Evolutionary conservation across 352 stramenopile species (phyloP), one percentile per base, ranked within the genome.

Genomic region (Globisporangium camurandrum): DNA sequence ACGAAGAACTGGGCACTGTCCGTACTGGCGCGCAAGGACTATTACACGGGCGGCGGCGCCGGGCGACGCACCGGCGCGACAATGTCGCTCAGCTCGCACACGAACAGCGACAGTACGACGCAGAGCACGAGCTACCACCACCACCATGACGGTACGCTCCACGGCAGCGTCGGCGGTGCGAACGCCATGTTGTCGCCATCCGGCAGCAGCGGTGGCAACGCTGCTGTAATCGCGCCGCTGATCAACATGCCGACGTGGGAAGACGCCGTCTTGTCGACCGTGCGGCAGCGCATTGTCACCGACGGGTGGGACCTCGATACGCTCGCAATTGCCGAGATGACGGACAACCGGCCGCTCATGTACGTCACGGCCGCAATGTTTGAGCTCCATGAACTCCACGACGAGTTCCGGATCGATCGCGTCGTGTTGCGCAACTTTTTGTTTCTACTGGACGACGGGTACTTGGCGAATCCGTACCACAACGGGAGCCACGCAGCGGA

Each of bases 1-100:
- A 92, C 78, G 17, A 89, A 92, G 51, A 88, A 86, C 49, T 92
- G 77, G 77, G 80, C 80, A 1, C 61, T 86, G 2, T 86, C 80
- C 0, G 80, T 92, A 17, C 51, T 92, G 1, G 76, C 80, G 4
- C 66, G 73, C 3, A 89, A 88, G 43, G 75, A 88, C 33, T 91
- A 91, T 33, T n/a, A n/a, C n/a, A n/a, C n/a, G n/a, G n/a, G n/a
- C n/a, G n/a, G n/a, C n/a, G n/a, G n/a, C n/a, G 65, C 71, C 1
- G 66, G 70, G 11, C 66, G 63, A 24, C 74, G 79, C 26, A 69
- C 71, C 8, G 69, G 57, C 2, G 67, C 67, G 11, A 75, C 73
- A 2, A 70, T 84, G 44, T 88, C 76, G 14, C 56, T 84, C 19
- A 86, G 73, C 38, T 88, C 76, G 2, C 76, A 88, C 49, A 86